These are phyloP conservation scores for Xylaria sp. DNA, from an alignment of 495 filamentous ascomycete genomes.

Conservation along the genomic window DNA sequence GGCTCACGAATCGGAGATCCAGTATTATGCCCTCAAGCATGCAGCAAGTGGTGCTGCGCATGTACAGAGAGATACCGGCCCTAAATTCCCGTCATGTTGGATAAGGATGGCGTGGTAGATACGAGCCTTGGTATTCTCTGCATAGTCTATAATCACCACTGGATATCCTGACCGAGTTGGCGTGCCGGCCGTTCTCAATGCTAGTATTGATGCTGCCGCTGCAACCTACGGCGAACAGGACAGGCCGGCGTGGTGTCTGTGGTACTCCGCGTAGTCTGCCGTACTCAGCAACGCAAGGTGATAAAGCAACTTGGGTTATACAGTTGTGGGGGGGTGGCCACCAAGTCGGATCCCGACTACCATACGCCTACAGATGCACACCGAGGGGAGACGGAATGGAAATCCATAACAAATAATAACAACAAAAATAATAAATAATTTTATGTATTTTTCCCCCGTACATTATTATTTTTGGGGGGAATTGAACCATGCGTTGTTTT, in stretches of 20 bases:
- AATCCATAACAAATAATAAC: not conserved
- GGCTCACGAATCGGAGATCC: not conserved
- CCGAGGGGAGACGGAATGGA: not conserved
- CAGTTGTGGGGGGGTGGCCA: slow-evolving; percentile 14
- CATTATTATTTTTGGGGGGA: not conserved
- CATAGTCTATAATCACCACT: not conserved
- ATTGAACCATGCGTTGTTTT: not conserved
- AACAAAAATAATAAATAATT: slow-evolving; percentile 2
- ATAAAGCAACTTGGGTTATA: slow-evolving; percentile 18
- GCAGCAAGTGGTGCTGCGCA: slow-evolving; percentile 10
- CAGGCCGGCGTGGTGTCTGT: slow-evolving; percentile 2
- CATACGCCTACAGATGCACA: slow-evolving; percentile 4
- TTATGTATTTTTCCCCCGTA: not conserved
- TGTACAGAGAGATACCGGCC: slow-evolving; percentile 21
- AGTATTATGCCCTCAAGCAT: slow-evolving; percentile 3
- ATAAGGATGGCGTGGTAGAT: slow-evolving; percentile 23
- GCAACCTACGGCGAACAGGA: not conserved
- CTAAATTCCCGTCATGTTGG: slow-evolving; percentile 20
- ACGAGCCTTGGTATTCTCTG: slow-evolving; percentile 11
- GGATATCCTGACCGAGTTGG: slow-evolving; percentile 9
- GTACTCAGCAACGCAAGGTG: not conserved
- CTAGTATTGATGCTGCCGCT: slow-evolving; percentile 9
- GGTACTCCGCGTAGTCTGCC: not conserved
- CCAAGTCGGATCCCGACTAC: not conserved
- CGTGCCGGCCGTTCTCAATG: slow-evolving; percentile 5